Evolutionary conservation across 331 rosid species (phyloP).

Genomic region (Rhamnella rubrinervis): DNA sequence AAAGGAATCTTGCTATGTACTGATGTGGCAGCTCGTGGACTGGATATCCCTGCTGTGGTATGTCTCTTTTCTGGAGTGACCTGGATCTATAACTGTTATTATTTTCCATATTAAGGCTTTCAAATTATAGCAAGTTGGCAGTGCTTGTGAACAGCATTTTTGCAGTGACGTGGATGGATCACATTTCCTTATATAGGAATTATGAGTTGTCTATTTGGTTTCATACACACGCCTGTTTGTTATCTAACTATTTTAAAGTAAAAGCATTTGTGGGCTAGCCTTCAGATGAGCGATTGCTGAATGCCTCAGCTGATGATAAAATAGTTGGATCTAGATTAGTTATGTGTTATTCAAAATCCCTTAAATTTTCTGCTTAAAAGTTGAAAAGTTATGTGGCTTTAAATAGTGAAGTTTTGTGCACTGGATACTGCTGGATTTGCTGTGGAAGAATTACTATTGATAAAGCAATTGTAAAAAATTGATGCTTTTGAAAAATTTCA

Average conservation of each 20-base stretch:
- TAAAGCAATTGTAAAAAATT: not conserved
- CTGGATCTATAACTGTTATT: not conserved
- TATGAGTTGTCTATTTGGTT: no score
- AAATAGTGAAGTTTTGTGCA: not conserved
- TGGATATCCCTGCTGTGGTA: constrained; percentile 93
- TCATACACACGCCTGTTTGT: no score
- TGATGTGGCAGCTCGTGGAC: constrained; percentile 99
- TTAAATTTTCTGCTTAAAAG: not conserved
- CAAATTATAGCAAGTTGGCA: no score
- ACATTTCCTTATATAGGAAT: no score
- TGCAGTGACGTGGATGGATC: no score
- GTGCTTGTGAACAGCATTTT: no score
- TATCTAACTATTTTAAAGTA: no score
- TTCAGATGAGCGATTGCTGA: not conserved
- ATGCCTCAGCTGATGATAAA: not conserved
- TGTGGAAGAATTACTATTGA: not conserved
- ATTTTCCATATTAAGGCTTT: not conserved
- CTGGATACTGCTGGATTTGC: not conserved
- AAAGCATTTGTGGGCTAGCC: not conserved
- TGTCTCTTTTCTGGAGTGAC: constrained; percentile 12
- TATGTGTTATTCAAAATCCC: not conserved
- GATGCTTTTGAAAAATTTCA: not conserved
- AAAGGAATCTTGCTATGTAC: constrained; percentile 91
- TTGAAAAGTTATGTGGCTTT: not conserved
- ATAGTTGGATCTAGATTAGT: not conserved